Conservation (phyloP, 139 green algal species). For the Raphidocelis subcapitata region DNA sequence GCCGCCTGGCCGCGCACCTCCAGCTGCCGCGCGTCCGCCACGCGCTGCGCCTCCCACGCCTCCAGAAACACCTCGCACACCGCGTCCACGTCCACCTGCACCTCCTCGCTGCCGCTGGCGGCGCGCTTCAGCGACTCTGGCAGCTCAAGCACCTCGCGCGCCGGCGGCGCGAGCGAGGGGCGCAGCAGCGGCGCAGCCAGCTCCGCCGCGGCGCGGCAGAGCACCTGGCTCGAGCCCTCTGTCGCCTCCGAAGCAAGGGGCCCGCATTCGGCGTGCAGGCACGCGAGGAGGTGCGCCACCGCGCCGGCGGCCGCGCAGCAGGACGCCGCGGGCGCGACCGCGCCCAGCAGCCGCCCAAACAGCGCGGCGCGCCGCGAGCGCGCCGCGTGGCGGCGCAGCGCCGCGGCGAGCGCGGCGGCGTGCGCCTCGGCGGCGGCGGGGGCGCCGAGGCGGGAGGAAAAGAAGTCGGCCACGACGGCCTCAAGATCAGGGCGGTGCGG, state of each 20-base stretch:
- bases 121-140: neutral
- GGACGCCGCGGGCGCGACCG: neutral
- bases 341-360: slow-evolving; percentile 22
- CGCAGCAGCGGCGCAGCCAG: slow-evolving; percentile 10
- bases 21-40: slow-evolving; percentile 14
- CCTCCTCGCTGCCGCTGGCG: slow-evolving; percentile 22
- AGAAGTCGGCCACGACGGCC: slow-evolving; percentile 19
- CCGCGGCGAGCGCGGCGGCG: slow-evolving; percentile 4
- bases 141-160: neutral
- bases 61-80: slow-evolving; percentile 2
- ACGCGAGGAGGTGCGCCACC: slow-evolving; percentile 11
- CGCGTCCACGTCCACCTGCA: slow-evolving; percentile 5
- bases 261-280: slow-evolving; percentile 9
- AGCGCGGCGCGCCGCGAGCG: slow-evolving; percentile 5
- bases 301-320: neutral
- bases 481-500: slow-evolving; percentile 12
- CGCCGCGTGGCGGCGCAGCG: neutral
- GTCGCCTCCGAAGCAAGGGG: slow-evolving; percentile 11
- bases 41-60: slow-evolving; percentile 9
- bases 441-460: slow-evolving; percentile 5
- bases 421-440: slow-evolving; percentile 5
- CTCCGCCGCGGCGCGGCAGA: neutral
- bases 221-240: slow-evolving; percentile 24
- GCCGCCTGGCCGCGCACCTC: neutral
- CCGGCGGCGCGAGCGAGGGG: neutral